Percentiles rank a stretch among this genome's conserved stretches.
phyloP scores from a whole-genome alignment of 768 basidiomycete genomes.

The Boletus coccyginus region DNA sequence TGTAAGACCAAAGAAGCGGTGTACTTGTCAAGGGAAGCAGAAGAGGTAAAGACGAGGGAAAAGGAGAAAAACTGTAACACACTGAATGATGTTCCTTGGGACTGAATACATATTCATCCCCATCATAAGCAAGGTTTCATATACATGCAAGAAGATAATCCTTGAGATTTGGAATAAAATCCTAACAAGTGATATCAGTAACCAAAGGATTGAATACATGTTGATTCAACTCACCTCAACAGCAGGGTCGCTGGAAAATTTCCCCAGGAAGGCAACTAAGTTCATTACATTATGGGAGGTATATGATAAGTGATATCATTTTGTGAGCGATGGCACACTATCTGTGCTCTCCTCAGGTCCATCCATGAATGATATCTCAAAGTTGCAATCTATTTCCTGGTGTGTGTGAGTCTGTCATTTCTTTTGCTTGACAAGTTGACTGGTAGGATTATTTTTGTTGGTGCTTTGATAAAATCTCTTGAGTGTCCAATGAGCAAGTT shows the following conservation, averaged over 20 bases:
- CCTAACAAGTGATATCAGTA: slow-evolving; percentile 1
- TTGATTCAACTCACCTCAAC: background rate
- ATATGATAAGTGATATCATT: no score
- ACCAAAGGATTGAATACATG: no score
- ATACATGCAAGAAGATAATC: slow-evolving; percentile 19
- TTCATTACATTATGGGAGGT: no score
- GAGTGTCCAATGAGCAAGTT: background rate
- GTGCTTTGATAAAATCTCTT: background rate
- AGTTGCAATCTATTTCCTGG: background rate
- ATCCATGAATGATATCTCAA: background rate
- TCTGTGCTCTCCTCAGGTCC: no score
- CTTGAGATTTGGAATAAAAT: slow-evolving; percentile 19
- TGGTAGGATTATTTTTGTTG: background rate
- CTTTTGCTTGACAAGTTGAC: background rate
- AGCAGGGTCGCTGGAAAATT: background rate
- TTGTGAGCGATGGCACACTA: no score
- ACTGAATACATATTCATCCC: background rate
- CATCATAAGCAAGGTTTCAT: background rate
- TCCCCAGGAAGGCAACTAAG: no score
- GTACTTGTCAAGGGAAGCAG: no score
- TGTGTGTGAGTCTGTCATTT: background rate
- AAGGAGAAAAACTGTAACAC: no score
- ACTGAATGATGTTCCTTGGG: background rate
- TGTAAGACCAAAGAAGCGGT: no score
- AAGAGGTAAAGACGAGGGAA: no score